Percentiles rank a stretch among this genome's conserved stretches.
Evolutionary conservation across 2,329 filamentous ascomycete genomes (phyloP).

Genomic region (Venturia asperata): DNA sequence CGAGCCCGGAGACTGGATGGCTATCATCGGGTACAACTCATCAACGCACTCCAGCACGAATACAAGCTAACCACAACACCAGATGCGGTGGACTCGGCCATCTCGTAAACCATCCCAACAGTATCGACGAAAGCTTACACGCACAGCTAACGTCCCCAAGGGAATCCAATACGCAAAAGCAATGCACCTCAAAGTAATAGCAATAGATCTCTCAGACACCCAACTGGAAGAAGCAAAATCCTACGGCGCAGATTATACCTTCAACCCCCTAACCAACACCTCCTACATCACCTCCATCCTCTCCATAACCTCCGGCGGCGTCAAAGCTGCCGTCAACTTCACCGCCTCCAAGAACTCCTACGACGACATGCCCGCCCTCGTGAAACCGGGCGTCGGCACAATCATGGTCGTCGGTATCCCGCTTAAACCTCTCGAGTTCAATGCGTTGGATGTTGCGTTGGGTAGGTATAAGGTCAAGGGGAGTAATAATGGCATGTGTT

Average conservation of each 20-base stretch:
- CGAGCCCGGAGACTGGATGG: conserved; percentile 34
- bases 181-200: conserved; percentile 40
- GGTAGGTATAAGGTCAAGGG: conserved; percentile 27
- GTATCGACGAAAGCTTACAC: conserved; percentile 26
- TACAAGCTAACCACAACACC: neutral
- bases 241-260: conserved; percentile 35
- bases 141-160: conserved; percentile 27
- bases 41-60: too few relatives aligned
- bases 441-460: conserved; percentile 30
- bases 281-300: conserved; percentile 35
- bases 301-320: conserved; percentile 35
- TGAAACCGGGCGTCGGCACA: conserved; percentile 27
- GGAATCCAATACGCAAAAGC: conserved; percentile 43
- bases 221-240: conserved; percentile 36
- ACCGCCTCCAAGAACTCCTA: conserved; percentile 32
- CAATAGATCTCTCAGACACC: conserved; percentile 39
- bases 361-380: conserved; percentile 29
- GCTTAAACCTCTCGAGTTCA: conserved; percentile 28
- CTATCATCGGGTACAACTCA: conserved; percentile 32
- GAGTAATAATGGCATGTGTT: conserved; percentile 29
- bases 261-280: conserved; percentile 31
- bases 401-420: conserved; percentile 33
- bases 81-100: conserved; percentile 28
- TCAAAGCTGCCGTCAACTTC: conserved; percentile 38
- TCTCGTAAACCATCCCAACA: conserved; percentile 19